Evolutionary conservation across 1,284 basidiomycete species (phyloP).

Genomic region (Pascua guehoae): DNA sequence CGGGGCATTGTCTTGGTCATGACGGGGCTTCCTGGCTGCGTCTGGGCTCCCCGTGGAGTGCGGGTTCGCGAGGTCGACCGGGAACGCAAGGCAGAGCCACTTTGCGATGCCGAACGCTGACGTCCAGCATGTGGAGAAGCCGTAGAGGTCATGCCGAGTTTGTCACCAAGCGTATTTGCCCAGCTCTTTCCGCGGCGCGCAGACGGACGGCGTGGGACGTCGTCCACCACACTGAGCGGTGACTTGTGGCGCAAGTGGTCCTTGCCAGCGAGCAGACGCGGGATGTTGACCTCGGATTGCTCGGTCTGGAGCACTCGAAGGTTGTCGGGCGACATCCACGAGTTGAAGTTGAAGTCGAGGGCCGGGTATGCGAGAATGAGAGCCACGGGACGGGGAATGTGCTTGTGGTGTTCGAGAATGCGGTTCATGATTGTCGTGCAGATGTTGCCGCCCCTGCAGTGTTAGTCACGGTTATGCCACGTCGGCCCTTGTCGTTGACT

Average conservation of each 20-base stretch:
- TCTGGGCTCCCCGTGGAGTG: too few relatives aligned
- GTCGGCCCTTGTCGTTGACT: slow-evolving; percentile 45
- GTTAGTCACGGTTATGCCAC: not conserved
- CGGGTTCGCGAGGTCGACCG: too few relatives aligned
- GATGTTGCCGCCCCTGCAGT: slow-evolving; percentile 72
- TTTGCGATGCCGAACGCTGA: not conserved
- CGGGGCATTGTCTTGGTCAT: not conserved
- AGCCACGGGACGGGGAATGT: slow-evolving; percentile 63
- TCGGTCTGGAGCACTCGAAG: slow-evolving; percentile 74
- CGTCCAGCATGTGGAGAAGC: not conserved
- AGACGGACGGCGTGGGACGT: slow-evolving; percentile 43
- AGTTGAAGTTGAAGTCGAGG: slow-evolving; percentile 94
- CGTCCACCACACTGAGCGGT: slow-evolving; percentile 80
- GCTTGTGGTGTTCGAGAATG: slow-evolving; percentile 65
- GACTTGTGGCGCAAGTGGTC: slow-evolving; percentile 82
- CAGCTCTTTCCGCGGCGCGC: slow-evolving; percentile 50
- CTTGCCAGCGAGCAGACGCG: slow-evolving; percentile 71
- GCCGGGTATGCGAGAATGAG: slow-evolving; percentile 68
- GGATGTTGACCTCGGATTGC: slow-evolving; percentile 63
- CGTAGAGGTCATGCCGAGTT: slow-evolving; percentile 20
- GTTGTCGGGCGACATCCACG: slow-evolving; percentile 92
- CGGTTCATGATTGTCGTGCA: slow-evolving; percentile 77
- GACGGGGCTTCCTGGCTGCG: slow-evolving; percentile 9
- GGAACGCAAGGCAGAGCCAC: not conserved
- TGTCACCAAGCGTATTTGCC: slow-evolving; percentile 47